phyloP scores from a whole-genome alignment of 495 filamentous ascomycete genomes.

The Aspergillus homomorphus region DNA sequence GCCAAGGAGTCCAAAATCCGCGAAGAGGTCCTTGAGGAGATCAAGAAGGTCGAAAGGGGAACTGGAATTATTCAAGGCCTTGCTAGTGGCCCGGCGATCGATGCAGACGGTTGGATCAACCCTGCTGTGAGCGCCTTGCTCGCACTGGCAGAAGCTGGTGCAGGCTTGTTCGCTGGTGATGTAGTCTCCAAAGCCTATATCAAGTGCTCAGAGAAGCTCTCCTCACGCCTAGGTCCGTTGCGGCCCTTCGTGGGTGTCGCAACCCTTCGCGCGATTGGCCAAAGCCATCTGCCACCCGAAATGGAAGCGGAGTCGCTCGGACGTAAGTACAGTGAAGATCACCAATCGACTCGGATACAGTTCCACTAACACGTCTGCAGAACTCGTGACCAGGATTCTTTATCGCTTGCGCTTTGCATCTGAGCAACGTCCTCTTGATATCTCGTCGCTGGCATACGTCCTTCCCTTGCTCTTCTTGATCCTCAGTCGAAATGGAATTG shows the following conservation, averaged over 20 bases:
- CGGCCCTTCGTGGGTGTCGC: slow-evolving; percentile 83
- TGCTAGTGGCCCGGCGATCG: slow-evolving; percentile 79
- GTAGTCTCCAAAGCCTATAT: slow-evolving; percentile 76
- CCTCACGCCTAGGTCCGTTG: slow-evolving; percentile 69
- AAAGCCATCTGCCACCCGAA: slow-evolving; percentile 65
- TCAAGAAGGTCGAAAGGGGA: slow-evolving; percentile 69
- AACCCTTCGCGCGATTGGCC: slow-evolving; percentile 72
- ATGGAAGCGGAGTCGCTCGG: slow-evolving; percentile 76
- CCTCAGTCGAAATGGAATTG: slow-evolving; percentile 74
- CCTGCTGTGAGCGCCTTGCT: slow-evolving; percentile 68
- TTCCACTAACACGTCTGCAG: slow-evolving; percentile 27
- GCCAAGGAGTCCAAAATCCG: slow-evolving; percentile 81
- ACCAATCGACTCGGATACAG: background rate
- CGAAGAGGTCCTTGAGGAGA: slow-evolving; percentile 60
- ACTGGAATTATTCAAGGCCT: slow-evolving; percentile 80
- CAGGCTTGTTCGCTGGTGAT: slow-evolving; percentile 74
- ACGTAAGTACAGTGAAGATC: slow-evolving; percentile 22
- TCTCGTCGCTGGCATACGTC: slow-evolving; percentile 78
- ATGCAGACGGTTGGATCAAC: slow-evolving; percentile 82
- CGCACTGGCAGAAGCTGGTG: slow-evolving; percentile 70
- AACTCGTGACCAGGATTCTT: slow-evolving; percentile 82
- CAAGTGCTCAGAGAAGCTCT: slow-evolving; percentile 66
- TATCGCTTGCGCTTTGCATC: slow-evolving; percentile 87
- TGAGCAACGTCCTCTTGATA: slow-evolving; percentile 88
- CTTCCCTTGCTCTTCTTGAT: slow-evolving; percentile 76